Percentiles rank a stretch among this genome's conserved stretches.
Conservation (phyloP, 225 moss, liverwort and hornwort genomes). For the Marchantia polymorpha region DNA sequence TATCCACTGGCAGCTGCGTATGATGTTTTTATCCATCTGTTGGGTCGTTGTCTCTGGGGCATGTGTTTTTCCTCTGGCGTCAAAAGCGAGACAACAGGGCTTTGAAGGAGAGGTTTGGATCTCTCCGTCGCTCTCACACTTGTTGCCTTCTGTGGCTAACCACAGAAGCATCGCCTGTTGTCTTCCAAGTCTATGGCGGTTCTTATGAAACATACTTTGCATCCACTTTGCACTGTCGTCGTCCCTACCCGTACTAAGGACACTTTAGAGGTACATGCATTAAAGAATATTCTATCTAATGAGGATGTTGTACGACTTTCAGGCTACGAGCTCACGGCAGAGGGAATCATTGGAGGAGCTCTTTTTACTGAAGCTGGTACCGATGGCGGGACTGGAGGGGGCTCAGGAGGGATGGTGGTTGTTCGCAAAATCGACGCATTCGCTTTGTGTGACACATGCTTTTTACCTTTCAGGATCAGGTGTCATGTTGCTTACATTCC, state of each 20-base stretch:
- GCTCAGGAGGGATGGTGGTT: conserved; percentile 92
- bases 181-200: too few relatives aligned
- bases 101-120: background rate
- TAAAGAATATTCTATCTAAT: background rate
- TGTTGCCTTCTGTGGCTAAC: background rate
- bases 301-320: conserved; percentile 11
- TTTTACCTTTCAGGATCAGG: conserved; percentile 81
- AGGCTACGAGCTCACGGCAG: conserved; percentile 85
- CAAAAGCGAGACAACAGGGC: background rate
- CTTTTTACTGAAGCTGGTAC: conserved; percentile 74
- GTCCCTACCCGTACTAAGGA: background rate
- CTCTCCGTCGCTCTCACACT: too few relatives aligned
- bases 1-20: background rate
- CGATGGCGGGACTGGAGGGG: conserved; percentile 80
- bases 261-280: too few relatives aligned
- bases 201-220: too few relatives aligned
- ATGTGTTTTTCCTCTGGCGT: background rate
- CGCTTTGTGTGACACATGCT: conserved; percentile 80
- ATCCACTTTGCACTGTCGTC: background rate
- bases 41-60: background rate
- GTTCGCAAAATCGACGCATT: conserved; percentile 83
- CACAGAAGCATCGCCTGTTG: background rate
- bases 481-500: conserved; percentile 88
- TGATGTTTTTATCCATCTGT: background rate
- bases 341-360: conserved; percentile 81